These are phyloP conservation scores for Yarrowia hollandica DNA, from an alignment of 805 yeast species.

Conservation along the genomic window DNA sequence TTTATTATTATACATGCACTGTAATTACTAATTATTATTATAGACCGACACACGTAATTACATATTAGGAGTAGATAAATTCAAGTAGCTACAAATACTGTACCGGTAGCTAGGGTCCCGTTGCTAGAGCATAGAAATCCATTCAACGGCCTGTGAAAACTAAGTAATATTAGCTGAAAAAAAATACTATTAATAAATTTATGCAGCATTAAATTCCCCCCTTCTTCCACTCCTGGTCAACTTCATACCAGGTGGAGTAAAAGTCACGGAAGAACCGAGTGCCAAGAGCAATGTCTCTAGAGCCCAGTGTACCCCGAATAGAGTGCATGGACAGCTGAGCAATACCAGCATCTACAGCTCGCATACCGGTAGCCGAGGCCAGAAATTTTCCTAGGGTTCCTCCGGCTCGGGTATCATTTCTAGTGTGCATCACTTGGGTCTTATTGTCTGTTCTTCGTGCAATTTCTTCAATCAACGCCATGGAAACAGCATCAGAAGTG, in stretches of 20 bases:
- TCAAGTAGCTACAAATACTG: too few species aligned
- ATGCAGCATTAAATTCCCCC: constrained; percentile 35
- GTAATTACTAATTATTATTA: too few species aligned
- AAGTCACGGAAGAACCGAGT: constrained; percentile 70
- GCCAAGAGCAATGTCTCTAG: constrained; percentile 74
- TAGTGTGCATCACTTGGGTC: constrained; percentile 78
- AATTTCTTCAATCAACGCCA: constrained; percentile 67
- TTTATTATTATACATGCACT: too few species aligned
- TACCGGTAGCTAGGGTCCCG: too few species aligned
- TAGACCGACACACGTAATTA: too few species aligned
- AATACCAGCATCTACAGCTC: constrained; percentile 76
- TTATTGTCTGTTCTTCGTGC: constrained; percentile 64
- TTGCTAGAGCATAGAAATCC: too few species aligned
- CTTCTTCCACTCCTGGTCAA: constrained; percentile 41
- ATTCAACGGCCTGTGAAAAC: too few species aligned
- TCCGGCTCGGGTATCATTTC: constrained; percentile 82
- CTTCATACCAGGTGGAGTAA: constrained; percentile 64
- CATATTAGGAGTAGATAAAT: too few species aligned
- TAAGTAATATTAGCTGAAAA: too few species aligned
- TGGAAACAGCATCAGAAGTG: constrained; percentile 78
- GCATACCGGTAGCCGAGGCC: constrained; percentile 43
- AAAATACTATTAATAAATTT: neutral
- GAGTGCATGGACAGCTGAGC: constrained; percentile 87
- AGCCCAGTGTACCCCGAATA: constrained; percentile 77
- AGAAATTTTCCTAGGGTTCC: constrained; percentile 80